Evolutionary conservation across 2,329 filamentous ascomycete genomes (phyloP), one percentile per base, ranked within the genome.

Genomic region (Orbilia quercus): DNA sequence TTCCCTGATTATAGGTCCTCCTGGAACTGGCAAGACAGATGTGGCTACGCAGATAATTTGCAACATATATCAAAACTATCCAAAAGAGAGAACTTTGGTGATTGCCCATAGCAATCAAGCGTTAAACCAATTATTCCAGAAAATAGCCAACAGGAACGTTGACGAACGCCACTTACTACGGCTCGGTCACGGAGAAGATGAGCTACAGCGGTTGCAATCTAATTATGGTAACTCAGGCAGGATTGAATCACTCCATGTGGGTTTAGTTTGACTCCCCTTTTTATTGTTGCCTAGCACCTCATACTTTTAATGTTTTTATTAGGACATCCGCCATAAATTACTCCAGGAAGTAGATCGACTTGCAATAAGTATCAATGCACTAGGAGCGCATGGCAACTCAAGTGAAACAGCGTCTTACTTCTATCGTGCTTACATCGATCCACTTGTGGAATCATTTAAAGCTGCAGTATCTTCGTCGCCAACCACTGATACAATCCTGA

Each of bases 21-120:
- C 95, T 6, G 95, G 95, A 62, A 99, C 95, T 5, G 95, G 96
- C 75, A 99, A 99, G 83, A 99, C 95, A n/a, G 95, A 99, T 81
- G 95, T 99, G 59, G 93, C 92, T 51, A 97, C 94, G 2, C 95
- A 99, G 81, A 96, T 98, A 80, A 99, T 99, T 82, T 97, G 91
- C 83, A 97, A 98, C 80, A 90, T 99, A 77, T 99, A 99, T 79
- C 94, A 98, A 83, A 96, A 98, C 81, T 99, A 97, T 80, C 93
- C 95, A 6, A 85, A 89, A 75, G 92, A 99, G 80, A 90, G 92
- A 77, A 99, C 95, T 0, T 83, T 99, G 16, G 87, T 99, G 42
- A 88, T 99, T 75, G 95, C 95, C 2, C 95, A 99, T 80, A 98
- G 94, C 81, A 99, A 99, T 79, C 96, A 99, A 80, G 96, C 95